Base-by-base conservation (phyloP, 257 asterid species). In the Jacaranda copaia region DNA sequence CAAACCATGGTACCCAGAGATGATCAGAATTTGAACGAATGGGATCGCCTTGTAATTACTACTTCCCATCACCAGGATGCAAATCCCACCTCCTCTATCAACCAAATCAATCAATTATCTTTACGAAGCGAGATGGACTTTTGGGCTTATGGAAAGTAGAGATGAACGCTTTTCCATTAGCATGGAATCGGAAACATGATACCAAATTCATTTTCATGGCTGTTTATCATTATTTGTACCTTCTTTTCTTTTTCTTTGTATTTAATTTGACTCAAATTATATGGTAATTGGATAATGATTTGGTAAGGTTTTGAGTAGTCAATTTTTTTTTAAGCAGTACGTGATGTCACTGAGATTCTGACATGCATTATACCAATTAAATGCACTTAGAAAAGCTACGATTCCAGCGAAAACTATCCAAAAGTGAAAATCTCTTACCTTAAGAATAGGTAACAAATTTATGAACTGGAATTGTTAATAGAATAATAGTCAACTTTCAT, bases 101-200 rank as follows among this genome's bases (percentile, higher is more conserved):
- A 81, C 75, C 92, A 85, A 62, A 82, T 82, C 73, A 87, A 81
- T 78, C 94, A 73, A 32, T 74, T 89, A 45, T 77, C 96, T 4
- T 77, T 88, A 7, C 82, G 89, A 43, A 83, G 93, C 19, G 94
- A 92, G 87, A 93, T 85, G 89, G 93, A 92, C 79, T 90, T 93
- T 57, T 93, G 98, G 97, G 90, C 91, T 67, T 90, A 87, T 6
- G 85, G 82, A 0, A 80, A 80, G 61, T 80, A 80, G 2, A 25
- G 2, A 68, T 20, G 15, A 8, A 5, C 8, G 55, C 56, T 3
- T 43, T 13, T 63, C 49, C 18, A 32, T 57, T 8, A 38, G 6
- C 51, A 3, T 39, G 39, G 48, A 18, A 25, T 0, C 3, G 1
- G 36, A 51, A 16, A 1, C 10, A 51, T 19, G 13, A 15, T 36